These are phyloP conservation scores for Globisporangium alternatum DNA, from an alignment of 352 stramenopile genomes.

Conservation along the genomic window DNA sequence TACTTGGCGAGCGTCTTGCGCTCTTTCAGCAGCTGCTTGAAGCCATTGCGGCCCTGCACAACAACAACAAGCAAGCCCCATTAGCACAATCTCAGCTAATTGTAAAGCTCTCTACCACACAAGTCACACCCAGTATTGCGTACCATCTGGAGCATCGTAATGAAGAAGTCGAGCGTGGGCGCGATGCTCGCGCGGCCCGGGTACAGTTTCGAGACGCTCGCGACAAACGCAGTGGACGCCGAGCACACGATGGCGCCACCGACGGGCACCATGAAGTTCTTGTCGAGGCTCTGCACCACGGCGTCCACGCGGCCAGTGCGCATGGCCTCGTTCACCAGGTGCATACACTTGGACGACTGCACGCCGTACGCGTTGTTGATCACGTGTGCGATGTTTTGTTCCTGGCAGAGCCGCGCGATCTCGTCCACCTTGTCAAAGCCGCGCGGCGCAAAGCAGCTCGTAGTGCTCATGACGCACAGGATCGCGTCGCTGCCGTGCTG, in stretches of 20 bases:
- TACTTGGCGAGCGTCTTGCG: slow-evolving; percentile 73
- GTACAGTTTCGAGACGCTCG: slow-evolving; percentile 92
- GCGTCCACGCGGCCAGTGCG: slow-evolving; percentile 93
- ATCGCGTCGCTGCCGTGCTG: slow-evolving; percentile 61
- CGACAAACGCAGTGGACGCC: slow-evolving; percentile 69
- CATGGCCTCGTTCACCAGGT: slow-evolving; percentile 90
- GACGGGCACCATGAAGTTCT: slow-evolving; percentile 99
- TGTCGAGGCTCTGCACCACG: slow-evolving; percentile 98
- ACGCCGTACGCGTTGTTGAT: slow-evolving; percentile 99
- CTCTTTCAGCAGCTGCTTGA: slow-evolving; percentile 83
- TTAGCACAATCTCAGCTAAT: not conserved
- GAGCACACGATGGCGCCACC: slow-evolving; percentile 88
- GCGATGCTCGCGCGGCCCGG: slow-evolving; percentile 93
- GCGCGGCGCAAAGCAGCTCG: slow-evolving; percentile 98
- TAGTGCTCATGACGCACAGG: slow-evolving; percentile 96
- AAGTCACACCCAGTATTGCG: not conserved
- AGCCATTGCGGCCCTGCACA: slow-evolving; percentile 70
- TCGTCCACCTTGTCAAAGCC: slow-evolving; percentile 93
- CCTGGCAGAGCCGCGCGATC: slow-evolving; percentile 89
- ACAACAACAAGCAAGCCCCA: not conserved
- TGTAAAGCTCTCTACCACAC: not conserved
- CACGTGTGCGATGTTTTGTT: slow-evolving; percentile 89
- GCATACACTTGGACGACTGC: slow-evolving; percentile 92
- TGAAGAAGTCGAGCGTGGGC: slow-evolving; percentile 97
- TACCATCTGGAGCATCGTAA: slow-evolving; percentile 98